A percentile compares a stretch with the other conserved stretches of the same genome.
These are phyloP conservation scores for Thymus mandschuricus DNA, from an alignment of 257 asterid species.

Conservation along the genomic window DNA sequence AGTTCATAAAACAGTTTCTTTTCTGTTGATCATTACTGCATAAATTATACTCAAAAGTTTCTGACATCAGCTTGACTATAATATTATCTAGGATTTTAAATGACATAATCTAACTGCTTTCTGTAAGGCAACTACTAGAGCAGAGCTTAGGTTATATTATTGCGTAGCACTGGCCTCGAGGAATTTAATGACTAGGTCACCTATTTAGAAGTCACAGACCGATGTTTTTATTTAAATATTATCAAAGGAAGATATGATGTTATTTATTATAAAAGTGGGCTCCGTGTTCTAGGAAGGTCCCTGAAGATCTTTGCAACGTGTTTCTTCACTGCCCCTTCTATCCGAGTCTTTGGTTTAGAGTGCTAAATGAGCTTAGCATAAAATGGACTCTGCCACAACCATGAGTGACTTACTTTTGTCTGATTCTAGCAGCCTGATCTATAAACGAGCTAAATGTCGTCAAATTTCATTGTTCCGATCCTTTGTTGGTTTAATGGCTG, in stretches of 20 bases:
- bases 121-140: constrained; percentile 12
- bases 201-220: background rate
- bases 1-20: constrained; percentile 1
- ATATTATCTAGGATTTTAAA: constrained; percentile 8
- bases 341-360: background rate
- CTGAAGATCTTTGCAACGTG: background rate
- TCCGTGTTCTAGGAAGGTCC: background rate
- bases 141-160: constrained; percentile 11
- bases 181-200: background rate
- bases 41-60: constrained; percentile 9
- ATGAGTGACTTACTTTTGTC: background rate
- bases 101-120: background rate
- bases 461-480: background rate
- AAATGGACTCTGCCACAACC: background rate
- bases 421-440: background rate
- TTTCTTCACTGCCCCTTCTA: background rate
- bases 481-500: background rate
- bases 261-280: background rate
- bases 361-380: background rate
- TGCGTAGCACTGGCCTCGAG: constrained; percentile 9
- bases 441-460: background rate
- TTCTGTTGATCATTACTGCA: constrained; percentile 21
- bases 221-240: constrained; percentile 11
- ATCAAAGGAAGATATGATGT: constrained; percentile 18
- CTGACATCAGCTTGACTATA: constrained; percentile 10